These are phyloP conservation scores for carrot (Daucus carota) DNA, from an alignment of 129 eudicot genomes.

Conservation along the genomic window DH1_v3.0 NC_030384.2:9451001-9451500, in stretches of 20 bases:
- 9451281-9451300: neutral
- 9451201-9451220: neutral
- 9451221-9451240: neutral
- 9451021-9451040: neutral
- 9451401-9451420: conserved; percentile 90
- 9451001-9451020: neutral
- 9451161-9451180: neutral
- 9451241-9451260: neutral
- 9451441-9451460: neutral
- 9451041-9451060: neutral
- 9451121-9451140: too few relatives aligned
- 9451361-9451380: conserved; percentile 85
- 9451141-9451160: neutral
- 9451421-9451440: conserved; percentile 64
- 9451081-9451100: neutral
- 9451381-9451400: conserved; percentile 82
- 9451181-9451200: neutral
- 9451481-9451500: neutral
- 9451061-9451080: neutral
- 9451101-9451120: neutral
- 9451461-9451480: neutral
- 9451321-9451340: conserved; percentile 96
- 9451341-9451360: conserved; percentile 85
- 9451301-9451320: conserved; percentile 81
- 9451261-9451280: neutral